These are phyloP conservation scores for Sicyos baderoa DNA, from an alignment of 306 rosid species.

Conservation along the genomic window DNA sequence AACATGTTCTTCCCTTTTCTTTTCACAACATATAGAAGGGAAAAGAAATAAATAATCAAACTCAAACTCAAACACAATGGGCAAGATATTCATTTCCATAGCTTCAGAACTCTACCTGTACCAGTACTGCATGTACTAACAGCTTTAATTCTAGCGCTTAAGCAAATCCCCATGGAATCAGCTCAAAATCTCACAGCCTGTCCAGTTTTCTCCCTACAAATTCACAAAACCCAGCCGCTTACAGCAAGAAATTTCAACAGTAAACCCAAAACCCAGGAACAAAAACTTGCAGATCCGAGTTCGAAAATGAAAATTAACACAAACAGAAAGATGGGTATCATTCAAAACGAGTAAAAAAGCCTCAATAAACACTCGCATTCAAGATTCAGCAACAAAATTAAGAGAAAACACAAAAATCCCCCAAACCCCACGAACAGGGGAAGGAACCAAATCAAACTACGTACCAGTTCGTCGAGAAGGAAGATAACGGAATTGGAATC, in stretches of 20 bases:
- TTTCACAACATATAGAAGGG: not conserved
- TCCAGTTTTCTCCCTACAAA: constrained; percentile 28
- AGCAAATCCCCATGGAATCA: constrained; percentile 40
- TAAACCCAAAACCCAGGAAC: not conserved
- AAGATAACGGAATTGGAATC: not conserved
- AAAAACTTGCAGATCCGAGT: constrained; percentile 11
- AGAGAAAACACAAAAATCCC: not conserved
- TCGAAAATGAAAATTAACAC: not conserved
- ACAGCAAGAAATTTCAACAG: not conserved
- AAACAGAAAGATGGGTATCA: not conserved
- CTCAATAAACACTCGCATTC: not conserved
- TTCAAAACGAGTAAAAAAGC: not conserved
- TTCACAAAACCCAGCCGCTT: constrained; percentile 21
- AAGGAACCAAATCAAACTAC: not conserved
- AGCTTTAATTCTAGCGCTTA: constrained; percentile 45
- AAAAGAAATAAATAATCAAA: not conserved
- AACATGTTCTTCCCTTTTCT: not conserved
- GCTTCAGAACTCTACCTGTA: constrained; percentile 32
- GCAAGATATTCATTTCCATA: not conserved
- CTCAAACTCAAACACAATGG: not conserved
- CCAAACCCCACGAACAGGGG: constrained; percentile 2
- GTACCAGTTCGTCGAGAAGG: not conserved
- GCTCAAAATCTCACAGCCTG: constrained; percentile 21
- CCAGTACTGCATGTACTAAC: constrained; percentile 40
- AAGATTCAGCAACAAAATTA: not conserved